These are phyloP conservation scores for Amylocarpus encephaloides DNA, from an alignment of 2,329 filamentous ascomycete genomes.

Conservation along the genomic window DNA sequence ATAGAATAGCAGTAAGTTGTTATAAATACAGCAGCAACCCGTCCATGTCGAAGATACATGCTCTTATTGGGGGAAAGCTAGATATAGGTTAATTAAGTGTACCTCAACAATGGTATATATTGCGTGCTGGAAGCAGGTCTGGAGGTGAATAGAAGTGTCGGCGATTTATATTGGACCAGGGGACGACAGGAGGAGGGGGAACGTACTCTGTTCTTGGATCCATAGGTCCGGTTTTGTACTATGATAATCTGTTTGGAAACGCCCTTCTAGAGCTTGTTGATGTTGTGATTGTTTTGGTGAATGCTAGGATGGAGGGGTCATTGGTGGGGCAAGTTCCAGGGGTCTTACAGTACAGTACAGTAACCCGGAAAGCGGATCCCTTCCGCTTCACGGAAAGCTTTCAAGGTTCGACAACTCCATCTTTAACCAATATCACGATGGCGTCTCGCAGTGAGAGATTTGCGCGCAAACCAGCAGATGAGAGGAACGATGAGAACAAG, in stretches of 20 bases:
- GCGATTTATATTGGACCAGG: too few relatives aligned
- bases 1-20: too few relatives aligned
- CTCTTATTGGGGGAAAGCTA: constrained; percentile 73
- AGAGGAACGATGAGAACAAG: constrained; percentile 9
- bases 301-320: background rate
- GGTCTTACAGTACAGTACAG: background rate
- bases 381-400: constrained; percentile 1
- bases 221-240: constrained; percentile 10
- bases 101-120: too few relatives aligned
- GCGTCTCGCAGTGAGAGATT: constrained; percentile 29
- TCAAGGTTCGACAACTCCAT: background rate
- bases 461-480: constrained; percentile 22
- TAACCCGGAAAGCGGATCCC: background rate
- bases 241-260: background rate
- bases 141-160: too few relatives aligned
- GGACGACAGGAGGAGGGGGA: background rate
- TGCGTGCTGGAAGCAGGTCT: too few relatives aligned
- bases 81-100: background rate
- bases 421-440: constrained; percentile 14
- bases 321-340: background rate
- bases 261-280: background rate
- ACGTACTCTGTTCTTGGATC: constrained; percentile 18
- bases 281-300: background rate
- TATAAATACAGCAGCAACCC: constrained; percentile 56
- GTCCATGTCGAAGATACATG: constrained; percentile 98